Percentiles rank a stretch among this genome's conserved stretches.
Conservation (phyloP, 2,329 filamentous ascomycete genomes). For the Fusarium kyushuense region DNA sequence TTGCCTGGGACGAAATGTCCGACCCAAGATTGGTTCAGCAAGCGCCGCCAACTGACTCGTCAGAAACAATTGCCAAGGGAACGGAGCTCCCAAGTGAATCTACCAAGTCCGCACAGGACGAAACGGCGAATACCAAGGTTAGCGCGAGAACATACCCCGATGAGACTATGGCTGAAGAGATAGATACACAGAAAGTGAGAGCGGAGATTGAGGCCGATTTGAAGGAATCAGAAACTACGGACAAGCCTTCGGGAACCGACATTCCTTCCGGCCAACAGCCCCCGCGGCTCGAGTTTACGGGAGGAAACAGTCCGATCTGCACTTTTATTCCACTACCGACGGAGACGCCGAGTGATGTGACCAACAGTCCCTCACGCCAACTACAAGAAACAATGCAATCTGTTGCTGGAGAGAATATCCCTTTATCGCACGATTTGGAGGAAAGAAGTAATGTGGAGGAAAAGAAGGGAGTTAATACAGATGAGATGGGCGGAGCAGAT, state of each 20-base stretch:
- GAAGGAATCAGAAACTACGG: conserved; percentile 32
- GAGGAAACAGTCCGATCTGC: conserved; percentile 42
- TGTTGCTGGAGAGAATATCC: conserved; percentile 5
- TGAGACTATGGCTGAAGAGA: conserved; percentile 43
- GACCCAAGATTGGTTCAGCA: conserved; percentile 73
- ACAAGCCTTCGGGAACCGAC: conserved; percentile 23
- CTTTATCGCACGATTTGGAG: conserved; percentile 2
- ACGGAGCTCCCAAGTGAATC: conserved; percentile 43
- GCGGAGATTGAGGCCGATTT: conserved; percentile 42
- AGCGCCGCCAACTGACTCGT: conserved; percentile 47
- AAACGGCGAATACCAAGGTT: conserved; percentile 44
- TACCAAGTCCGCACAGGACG: conserved; percentile 22
- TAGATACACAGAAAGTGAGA: conserved; percentile 50
- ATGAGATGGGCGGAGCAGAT: not conserved
- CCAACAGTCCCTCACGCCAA: conserved; percentile 39
- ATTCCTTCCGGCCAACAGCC: conserved; percentile 49
- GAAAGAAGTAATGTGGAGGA: conserved; percentile 1
- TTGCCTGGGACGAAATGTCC: conserved; percentile 72
- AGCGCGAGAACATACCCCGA: conserved; percentile 41
- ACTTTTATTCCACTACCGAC: conserved; percentile 38
- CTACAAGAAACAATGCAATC: conserved; percentile 33
- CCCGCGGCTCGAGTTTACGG: conserved; percentile 39
- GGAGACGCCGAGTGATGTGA: conserved; percentile 33
- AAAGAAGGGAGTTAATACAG: not conserved
- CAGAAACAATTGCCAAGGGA: conserved; percentile 38